These are phyloP conservation scores for Melaleuca alternifolia DNA, from an alignment of 345 rosid species.

Conservation along the genomic window DNA sequence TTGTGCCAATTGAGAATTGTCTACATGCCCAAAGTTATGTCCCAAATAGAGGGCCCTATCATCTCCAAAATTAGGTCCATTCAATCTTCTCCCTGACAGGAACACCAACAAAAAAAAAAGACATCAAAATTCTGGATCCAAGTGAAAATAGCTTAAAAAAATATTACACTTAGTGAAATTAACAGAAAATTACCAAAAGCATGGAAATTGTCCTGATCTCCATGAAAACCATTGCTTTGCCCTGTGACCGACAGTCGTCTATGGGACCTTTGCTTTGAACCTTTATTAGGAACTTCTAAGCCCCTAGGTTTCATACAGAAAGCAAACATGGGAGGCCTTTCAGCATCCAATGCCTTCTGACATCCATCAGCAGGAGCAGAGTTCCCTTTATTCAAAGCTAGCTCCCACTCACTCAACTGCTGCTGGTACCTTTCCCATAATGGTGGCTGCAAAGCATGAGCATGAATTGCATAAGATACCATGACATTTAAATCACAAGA, in stretches of 20 bases:
- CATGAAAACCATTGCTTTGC: conserved; percentile 3
- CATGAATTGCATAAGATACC: too few relatives aligned
- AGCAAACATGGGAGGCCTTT: conserved; percentile 92
- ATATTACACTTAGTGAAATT: not conserved
- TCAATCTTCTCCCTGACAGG: conserved; percentile 59
- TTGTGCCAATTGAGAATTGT: conserved; percentile 44
- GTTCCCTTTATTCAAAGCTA: conserved; percentile 32
- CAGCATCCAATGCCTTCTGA: conserved; percentile 30
- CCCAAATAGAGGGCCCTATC: conserved; percentile 41
- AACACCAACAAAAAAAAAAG: not conserved
- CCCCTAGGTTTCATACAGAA: conserved; percentile 97
- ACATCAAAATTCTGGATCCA: not conserved
- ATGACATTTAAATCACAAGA: too few relatives aligned
- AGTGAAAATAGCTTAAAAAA: not conserved
- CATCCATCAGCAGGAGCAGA: conserved; percentile 27
- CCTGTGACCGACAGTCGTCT: conserved; percentile 57
- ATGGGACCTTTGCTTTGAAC: conserved; percentile 84
- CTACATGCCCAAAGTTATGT: conserved; percentile 42
- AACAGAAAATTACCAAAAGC: conserved; percentile 18
- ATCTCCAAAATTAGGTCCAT: conserved; percentile 62
- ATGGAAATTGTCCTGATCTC: conserved; percentile 52
- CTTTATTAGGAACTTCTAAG: conserved; percentile 79
- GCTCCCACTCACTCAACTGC: conserved; percentile 75
- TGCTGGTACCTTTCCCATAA: conserved; percentile 82
- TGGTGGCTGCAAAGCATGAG: conserved; percentile 41